Base-by-base conservation (phyloP, 768 basidiomycete genomes). In the Russula abietina region DNA sequence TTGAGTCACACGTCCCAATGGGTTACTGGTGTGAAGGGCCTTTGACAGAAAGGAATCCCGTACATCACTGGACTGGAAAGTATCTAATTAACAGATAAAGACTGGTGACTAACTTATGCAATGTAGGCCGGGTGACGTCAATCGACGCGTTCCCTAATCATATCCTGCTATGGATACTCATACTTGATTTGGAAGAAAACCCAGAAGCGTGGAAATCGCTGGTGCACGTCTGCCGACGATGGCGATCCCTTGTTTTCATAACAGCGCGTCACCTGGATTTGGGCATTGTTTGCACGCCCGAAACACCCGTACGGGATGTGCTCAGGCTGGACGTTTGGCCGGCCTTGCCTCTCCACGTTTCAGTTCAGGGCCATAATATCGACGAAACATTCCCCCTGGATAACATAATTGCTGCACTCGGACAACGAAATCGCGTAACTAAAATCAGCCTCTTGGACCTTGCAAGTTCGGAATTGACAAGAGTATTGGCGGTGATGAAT, bases 101-200 rank as follows among this genome's bases (percentile, higher is more conserved):
- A 8, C 19, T 17, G 19, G 17, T 41, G 41, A 19, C 16, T 41
- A 16, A 17, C 41, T 12, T n/a, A 19, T 19, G 3, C 17, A 9
- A 17, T 30, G 16, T 30, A 32, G 50, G 9, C 16, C 50, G 0
- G 48, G 26, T 33, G 26, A 48, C 19, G 8, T 8, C 48, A 50
- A 45, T 51, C 46, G 19, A 55, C 30, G 33, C 14, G 22, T 19
- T 54, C 48, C 22, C 57, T 11, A 41, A 52, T 32, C 36, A 51
- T 16, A 30, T 61, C 32, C 26, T 57, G 2, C 26, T 67, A 2
- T 39, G 41, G 30, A 52, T 65, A 32, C 58, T 63, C 24, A 26
- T 38, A 9, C 17, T n/a, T 24, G 46, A n/a, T 33, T 30, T 32
- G 9, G 26, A 32, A 4, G 17, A 51, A 26, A 12, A 49, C 3